Evolutionary conservation across 1,284 basidiomycete species (phyloP).

Genomic region (Pseudozyma sp.): DNA sequence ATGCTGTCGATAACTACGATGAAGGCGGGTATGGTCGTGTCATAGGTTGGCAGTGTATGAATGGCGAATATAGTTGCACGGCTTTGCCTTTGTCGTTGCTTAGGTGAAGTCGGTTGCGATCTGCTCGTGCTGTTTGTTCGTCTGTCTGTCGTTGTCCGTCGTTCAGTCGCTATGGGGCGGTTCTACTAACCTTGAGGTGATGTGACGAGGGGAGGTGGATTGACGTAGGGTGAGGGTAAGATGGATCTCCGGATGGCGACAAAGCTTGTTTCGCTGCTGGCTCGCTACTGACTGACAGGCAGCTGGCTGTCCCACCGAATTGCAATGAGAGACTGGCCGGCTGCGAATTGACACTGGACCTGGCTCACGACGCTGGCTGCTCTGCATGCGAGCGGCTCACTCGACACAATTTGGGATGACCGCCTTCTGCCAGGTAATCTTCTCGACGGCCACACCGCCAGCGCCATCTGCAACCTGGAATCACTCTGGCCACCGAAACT

Average conservation of each 20-base stretch:
- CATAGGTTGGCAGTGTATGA: not conserved
- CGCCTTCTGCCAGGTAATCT: not conserved
- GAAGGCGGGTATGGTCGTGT: not conserved
- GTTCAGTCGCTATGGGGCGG: constrained; percentile 3
- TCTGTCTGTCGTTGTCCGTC: constrained; percentile 3
- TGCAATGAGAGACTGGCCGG: not conserved
- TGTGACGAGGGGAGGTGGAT: constrained; percentile 19
- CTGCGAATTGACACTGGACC: not conserved
- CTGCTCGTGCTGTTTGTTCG: constrained; percentile 26
- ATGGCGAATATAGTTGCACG: not conserved
- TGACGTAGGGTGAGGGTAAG: constrained; percentile 51
- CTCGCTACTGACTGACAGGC: constrained; percentile 6
- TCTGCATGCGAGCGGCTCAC: no score
- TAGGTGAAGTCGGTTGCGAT: not conserved
- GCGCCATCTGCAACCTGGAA: no score
- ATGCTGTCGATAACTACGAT: not conserved
- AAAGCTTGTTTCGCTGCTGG: constrained; percentile 35
- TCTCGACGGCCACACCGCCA: no score
- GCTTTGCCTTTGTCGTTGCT: constrained; percentile 1
- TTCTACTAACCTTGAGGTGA: constrained; percentile 56
- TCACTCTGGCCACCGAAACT: no score
- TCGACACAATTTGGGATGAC: no score
- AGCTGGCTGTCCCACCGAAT: not conserved
- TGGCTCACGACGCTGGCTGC: no score
- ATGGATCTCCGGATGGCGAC: constrained; percentile 44